These are phyloP conservation scores for Trametes cingulata DNA, from an alignment of 768 basidiomycete genomes.

Conservation along the genomic window DNA sequence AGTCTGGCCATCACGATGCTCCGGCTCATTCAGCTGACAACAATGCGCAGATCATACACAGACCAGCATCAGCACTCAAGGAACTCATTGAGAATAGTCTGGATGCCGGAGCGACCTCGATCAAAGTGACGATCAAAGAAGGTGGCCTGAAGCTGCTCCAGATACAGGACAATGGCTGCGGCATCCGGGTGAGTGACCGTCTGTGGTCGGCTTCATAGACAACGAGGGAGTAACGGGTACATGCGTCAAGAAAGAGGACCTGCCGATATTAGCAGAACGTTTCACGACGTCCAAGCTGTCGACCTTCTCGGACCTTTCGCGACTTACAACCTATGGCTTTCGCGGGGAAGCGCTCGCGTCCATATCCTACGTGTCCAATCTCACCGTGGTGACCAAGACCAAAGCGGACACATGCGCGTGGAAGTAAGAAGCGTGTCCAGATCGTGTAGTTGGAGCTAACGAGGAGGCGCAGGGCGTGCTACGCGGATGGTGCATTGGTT, in stretches of 20 bases:
- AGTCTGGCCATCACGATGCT: slow-evolving; percentile 6
- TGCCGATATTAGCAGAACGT: slow-evolving; percentile 89
- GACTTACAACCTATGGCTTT: slow-evolving; percentile 92
- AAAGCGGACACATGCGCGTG: slow-evolving; percentile 81
- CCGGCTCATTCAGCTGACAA: not conserved
- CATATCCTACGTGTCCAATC: slow-evolving; percentile 89
- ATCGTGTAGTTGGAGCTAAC: not conserved
- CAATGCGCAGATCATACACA: slow-evolving; percentile 67
- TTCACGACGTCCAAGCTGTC: slow-evolving; percentile 95
- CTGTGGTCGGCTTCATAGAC: not conserved
- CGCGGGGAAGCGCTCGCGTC: slow-evolving; percentile 96
- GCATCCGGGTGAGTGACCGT: slow-evolving; percentile 75
- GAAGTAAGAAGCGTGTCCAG: slow-evolving; percentile 67
- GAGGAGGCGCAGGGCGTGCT: slow-evolving; percentile 61
- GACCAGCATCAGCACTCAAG: slow-evolving; percentile 94
- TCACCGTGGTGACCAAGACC: slow-evolving; percentile 90
- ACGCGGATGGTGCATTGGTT: slow-evolving; percentile 74
- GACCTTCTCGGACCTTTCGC: slow-evolving; percentile 81
- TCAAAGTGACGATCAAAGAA: slow-evolving; percentile 89
- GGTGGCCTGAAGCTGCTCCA: slow-evolving; percentile 94
- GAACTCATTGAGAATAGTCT: slow-evolving; percentile 93
- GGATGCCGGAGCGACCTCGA: slow-evolving; percentile 89
- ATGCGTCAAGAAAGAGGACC: slow-evolving; percentile 68
- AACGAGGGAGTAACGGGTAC: not conserved
- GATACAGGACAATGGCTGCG: slow-evolving; percentile 96